Base-by-base conservation (phyloP, 371 early-diverging fungal species). In the Entomophthora muscae region DNA sequence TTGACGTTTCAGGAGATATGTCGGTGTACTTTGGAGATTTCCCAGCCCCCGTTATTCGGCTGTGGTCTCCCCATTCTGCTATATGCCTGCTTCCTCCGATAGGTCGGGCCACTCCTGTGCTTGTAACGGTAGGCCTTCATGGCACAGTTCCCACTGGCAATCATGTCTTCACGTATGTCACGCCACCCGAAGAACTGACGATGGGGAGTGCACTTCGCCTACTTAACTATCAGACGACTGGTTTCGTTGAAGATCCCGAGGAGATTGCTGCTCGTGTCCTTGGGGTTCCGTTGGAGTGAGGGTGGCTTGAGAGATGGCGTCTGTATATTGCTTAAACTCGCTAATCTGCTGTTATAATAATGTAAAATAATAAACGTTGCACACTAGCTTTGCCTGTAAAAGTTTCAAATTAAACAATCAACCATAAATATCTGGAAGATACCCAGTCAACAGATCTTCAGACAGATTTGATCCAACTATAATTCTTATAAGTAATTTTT, bases 11-110 rank as follows among this genome's bases (percentile, higher is more conserved):
- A 67, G 75, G 78, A 22, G 84, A 82, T 1, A 59, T 83, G 66
- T 81, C 80, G 0, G 75, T 77, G 7, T 72, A 81, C 69, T 83
- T 83, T 71, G 84, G 82, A 24, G 73, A 76, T 17, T 69, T 70
- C 0, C 78, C 80, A 17, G 81, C 82, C 0, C 68, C 78, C 1
- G 77, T 74, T 21, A 76, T 80, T 3, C 81, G 81, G 65, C 81
- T 76, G 60, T 89, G 88, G 88, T 83, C 86, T 22, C 70, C 80
- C 29, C 83, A 80, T 61, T 85, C 89, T 0, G 71, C 92, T 29
- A 82, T 91, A 1, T 93, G 93, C 64, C 77, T 88, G 22, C 70
- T 91, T 29, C 95, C 95, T 2, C 86, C 92, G 2, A 73, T 81
- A 7, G 75, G 77, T 2, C 71, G 78, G 21, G 80, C 90, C 1